A percentile compares a stretch with the other conserved stretches of the same genome.
phyloP scores from a whole-genome alignment of 768 basidiomycete species.

The Cystobasidium tubakii region DNA sequence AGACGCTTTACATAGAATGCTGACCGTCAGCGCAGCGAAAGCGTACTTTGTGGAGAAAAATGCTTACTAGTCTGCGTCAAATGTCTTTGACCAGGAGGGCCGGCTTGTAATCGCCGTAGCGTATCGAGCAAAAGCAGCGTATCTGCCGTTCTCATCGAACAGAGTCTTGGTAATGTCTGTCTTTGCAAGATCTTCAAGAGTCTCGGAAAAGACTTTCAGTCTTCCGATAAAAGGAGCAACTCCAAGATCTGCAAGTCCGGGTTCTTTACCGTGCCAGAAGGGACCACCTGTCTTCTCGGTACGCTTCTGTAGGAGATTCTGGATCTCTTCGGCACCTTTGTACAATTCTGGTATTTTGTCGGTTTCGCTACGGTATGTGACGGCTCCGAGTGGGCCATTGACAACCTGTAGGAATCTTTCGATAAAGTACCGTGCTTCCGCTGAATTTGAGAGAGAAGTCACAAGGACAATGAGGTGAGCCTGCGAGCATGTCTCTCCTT shows the following conservation, averaged over 20 bases:
- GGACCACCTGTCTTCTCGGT: constrained; percentile 53
- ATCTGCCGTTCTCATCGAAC: neutral
- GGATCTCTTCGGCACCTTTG: constrained; percentile 54
- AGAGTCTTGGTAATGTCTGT: constrained; percentile 2
- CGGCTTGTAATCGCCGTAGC: constrained; percentile 5
- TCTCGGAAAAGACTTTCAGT: constrained; percentile 52
- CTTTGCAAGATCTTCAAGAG: neutral
- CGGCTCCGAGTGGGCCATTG: neutral
- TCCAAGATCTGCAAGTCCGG: constrained; percentile 62
- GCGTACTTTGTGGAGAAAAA: neutral
- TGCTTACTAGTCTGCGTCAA: constrained; percentile 20
- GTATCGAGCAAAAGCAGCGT: neutral
- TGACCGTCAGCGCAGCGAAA: neutral
- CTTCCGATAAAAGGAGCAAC: constrained; percentile 62
- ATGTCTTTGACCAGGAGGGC: constrained; percentile 17
- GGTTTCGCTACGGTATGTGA: constrained; percentile 47
- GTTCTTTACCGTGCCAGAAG: constrained; percentile 53
- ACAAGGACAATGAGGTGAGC: no score
- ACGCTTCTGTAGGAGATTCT: constrained; percentile 51
- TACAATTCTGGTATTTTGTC: constrained; percentile 53
- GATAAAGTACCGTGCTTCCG: constrained; percentile 24
- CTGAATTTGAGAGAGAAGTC: neutral
- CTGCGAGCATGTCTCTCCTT: no score
- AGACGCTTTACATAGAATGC: neutral
- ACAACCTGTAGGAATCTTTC: constrained; percentile 25